These are phyloP conservation scores for Trichopus zeylanicus DNA, from an alignment of 116 monocot genomes.

Conservation along the genomic window DNA sequence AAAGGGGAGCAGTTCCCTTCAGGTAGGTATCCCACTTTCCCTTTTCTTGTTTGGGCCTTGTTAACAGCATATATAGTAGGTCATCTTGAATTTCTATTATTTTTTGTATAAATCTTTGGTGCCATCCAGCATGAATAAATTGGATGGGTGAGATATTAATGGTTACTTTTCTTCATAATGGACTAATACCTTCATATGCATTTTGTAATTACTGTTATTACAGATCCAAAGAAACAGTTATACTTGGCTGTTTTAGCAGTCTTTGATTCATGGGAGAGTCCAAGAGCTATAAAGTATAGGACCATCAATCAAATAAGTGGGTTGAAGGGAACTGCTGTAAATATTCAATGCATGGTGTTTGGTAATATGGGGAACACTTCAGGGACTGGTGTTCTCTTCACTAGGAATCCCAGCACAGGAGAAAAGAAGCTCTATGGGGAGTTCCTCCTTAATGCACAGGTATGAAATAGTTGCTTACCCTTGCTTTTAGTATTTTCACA, in stretches of 20 bases:
- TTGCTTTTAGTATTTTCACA: too few relatives aligned
- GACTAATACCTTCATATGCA: neutral
- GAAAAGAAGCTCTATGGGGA: slow-evolving; percentile 96
- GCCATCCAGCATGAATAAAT: neutral
- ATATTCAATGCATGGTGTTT: slow-evolving; percentile 96
- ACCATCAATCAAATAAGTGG: slow-evolving; percentile 89
- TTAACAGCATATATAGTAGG: neutral
- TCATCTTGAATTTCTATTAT: neutral
- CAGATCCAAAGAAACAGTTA: slow-evolving; percentile 82
- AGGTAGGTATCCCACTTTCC: slow-evolving; percentile 26
- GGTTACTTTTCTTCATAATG: neutral
- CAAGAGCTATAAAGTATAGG: slow-evolving; percentile 84
- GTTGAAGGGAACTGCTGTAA: slow-evolving; percentile 90
- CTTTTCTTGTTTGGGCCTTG: neutral
- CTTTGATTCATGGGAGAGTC: slow-evolving; percentile 95
- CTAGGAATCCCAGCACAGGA: slow-evolving; percentile 92
- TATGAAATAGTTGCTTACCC: slow-evolving; percentile 6
- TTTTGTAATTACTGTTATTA: neutral
- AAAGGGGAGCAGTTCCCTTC: slow-evolving; percentile 87
- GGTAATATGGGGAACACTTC: slow-evolving; percentile 98
- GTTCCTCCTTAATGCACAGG: slow-evolving; percentile 96
- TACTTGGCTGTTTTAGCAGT: slow-evolving; percentile 77
- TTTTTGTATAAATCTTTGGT: neutral
- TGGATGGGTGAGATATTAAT: neutral
- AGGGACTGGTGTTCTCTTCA: slow-evolving; percentile 97